Base-by-base conservation (phyloP, 73 alveolate genomes). In the Effrenium voratum region DNA sequence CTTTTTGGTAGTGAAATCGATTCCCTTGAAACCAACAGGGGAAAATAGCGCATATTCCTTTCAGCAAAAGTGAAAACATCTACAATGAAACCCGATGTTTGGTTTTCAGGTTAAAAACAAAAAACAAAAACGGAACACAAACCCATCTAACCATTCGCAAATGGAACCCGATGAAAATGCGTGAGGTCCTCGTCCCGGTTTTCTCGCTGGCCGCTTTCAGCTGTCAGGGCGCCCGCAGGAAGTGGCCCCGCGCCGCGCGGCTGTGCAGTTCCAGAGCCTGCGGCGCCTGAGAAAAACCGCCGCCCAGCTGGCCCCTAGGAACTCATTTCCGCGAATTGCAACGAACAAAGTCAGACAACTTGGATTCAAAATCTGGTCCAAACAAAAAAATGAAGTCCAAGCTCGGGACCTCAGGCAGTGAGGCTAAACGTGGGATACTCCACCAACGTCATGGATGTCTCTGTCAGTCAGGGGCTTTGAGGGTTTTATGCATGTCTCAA, bases 161-260 rank as follows among this genome's bases (percentile, higher is more conserved):
- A 30, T 26, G 28, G 10, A 36, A 72, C 45, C 19, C 83, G 26
- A 36, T 72, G n/a, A 57, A 57, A 57, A 30, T 57, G n/a, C 72
- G 83, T 32, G 83, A 72, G 26, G 45, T 36, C 2, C n/a, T 32
- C 6, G 83, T n/a, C 28, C 83, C 2, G 83, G 19, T 72, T 24
- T 72, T 38, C 30, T 0, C 24, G 83, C 24, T 24, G 4, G 43
- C 43, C 46, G 22, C 24, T 24, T 34, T 32, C n/a, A 40, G 86
- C 86, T 75, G 49, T 55, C 77, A 22, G 63, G 43, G 57, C 43
- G 30, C 93, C 30, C 93, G 93, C 44, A 85, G 63, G 38, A 85
- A 85, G 28, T 38, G 55, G 40, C 81, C 93, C 43, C 93, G 93
- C 12, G 59, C 19, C 43, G 93, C 93, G 34, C 76, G 75, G 93